Base-by-base conservation (phyloP, 768 basidiomycete genomes). In the Kwoniella heveanensis region DNA sequence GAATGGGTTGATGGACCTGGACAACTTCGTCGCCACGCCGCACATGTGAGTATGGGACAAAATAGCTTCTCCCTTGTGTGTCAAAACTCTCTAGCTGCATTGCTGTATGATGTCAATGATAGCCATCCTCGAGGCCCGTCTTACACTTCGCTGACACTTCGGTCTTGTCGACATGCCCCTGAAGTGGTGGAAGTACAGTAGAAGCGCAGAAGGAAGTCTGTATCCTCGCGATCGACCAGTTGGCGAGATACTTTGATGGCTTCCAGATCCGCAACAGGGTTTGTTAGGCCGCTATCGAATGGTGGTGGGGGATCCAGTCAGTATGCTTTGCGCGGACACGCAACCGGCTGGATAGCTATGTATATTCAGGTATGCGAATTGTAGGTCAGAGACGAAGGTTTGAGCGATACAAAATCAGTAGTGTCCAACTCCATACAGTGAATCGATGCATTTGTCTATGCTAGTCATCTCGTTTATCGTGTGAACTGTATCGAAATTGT, bases 201-300 rank as follows among this genome's bases (percentile, higher is more conserved):
- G 64, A 70, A 54, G 71, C 67, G 26, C 67, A 67, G 22, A 68
- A 54, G n/a, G 55, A 66, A 9, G 69, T 69, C 5, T 73, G 71
- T 29, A 54, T 63, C 24, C 60, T 60, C 21, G 71, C 71, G 1
- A 67, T 73, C 22, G 71, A 73, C 56, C 66, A 68, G 25, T 30
- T 68, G 5, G 64, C 64, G 9, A 62, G 64, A 46, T 55, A 61
- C 32, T 51, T 73, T 30, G 68, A 67, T n/a, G 71, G 68, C 4
- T 55, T 64, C 19, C 60, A 52, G n/a, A 37, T 62, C 17, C 21
- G 44, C 21, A 73, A 73, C 53, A 48, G 67, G n/a, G 67, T 73
- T 15, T 69, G 64, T 51, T 73, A 36, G 62, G 32, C 24, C 1
- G n/a, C n/a, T n/a, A n/a, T n/a, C n/a, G n/a, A n/a, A n/a, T n/a